Conservation (phyloP, 2,329 filamentous ascomycete genomes). For the Arachnomyces sp. region DNA sequence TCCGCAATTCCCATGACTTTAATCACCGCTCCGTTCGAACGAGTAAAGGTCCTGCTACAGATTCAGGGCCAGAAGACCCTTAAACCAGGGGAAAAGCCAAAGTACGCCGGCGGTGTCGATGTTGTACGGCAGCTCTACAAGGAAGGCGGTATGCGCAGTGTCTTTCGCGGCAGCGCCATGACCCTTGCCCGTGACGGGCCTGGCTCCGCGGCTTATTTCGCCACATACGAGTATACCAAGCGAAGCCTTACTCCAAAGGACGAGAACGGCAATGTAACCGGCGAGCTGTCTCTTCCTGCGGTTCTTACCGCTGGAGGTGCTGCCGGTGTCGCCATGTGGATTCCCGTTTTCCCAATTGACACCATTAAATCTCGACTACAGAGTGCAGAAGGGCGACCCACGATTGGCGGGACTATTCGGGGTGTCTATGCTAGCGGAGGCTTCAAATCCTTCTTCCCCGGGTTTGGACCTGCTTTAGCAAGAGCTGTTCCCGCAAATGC, state of each 20-base stretch:
- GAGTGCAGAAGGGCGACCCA: conserved; percentile 78
- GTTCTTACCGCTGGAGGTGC: conserved; percentile 81
- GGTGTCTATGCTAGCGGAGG: conserved; percentile 80
- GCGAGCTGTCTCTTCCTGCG: conserved; percentile 71
- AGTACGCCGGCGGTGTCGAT: conserved; percentile 78
- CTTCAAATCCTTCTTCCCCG: conserved; percentile 90
- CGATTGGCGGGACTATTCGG: conserved; percentile 69
- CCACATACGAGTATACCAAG: conserved; percentile 95
- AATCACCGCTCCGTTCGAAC: conserved; percentile 98
- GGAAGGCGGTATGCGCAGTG: conserved; percentile 80
- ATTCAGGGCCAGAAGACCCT: conserved; percentile 88
- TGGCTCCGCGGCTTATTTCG: conserved; percentile 91
- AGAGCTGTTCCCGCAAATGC: conserved; percentile 94
- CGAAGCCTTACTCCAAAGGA: conserved; percentile 76
- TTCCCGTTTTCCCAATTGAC: conserved; percentile 94
- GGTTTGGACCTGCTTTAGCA: conserved; percentile 84
- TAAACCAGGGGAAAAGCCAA: conserved; percentile 82
- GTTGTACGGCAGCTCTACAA: conserved; percentile 90
- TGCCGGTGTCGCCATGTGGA: conserved; percentile 97
- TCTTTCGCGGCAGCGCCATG: conserved; percentile 85
- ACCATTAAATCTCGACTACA: conserved; percentile 93
- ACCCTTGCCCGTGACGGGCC: conserved; percentile 91
- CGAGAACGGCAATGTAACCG: conserved; percentile 62
- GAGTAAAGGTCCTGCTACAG: conserved; percentile 96
- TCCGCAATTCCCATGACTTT: conserved; percentile 94